Evolutionary conservation across 2,329 filamentous ascomycete species (phyloP).

Genomic region (Claviceps maximensis): DNA sequence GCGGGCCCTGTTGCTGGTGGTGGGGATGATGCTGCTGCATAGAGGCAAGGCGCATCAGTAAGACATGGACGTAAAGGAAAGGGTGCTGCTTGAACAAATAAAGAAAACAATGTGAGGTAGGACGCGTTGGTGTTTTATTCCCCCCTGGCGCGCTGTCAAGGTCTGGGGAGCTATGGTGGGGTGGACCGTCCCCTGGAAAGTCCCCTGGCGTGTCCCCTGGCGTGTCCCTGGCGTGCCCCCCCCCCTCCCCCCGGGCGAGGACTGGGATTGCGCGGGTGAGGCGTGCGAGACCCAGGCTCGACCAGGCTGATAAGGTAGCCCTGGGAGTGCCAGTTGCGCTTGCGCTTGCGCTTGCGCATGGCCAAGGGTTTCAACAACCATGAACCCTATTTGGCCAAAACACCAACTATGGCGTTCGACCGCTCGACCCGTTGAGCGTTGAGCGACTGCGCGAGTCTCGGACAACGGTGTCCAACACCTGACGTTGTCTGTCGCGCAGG

Average conservation of each 20-base stretch:
- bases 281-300: slow-evolving; percentile 32
- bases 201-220: slow-evolving; percentile 18
- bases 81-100: slow-evolving; percentile 21
- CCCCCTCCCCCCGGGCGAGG: slow-evolving; percentile 10
- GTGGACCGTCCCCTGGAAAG: slow-evolving; percentile 16
- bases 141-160: slow-evolving; percentile 27
- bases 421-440: no score
- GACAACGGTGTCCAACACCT: no score
- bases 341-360: slow-evolving; percentile 12
- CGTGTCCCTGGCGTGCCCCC: no score
- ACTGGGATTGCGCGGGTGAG: slow-evolving; percentile 38
- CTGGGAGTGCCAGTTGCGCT: slow-evolving; percentile 11
- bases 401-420: not conserved
- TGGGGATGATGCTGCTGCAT: slow-evolving; percentile 62
- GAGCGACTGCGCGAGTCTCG: no score
- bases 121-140: slow-evolving; percentile 39
- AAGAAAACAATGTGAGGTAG: slow-evolving; percentile 28
- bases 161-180: slow-evolving; percentile 27
- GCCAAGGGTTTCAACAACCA: slow-evolving; percentile 5
- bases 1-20: slow-evolving; percentile 60
- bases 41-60: slow-evolving; percentile 48
- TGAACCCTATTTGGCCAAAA: not conserved
- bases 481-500: no score
- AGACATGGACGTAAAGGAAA: slow-evolving; percentile 23
- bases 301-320: slow-evolving; percentile 26